Evolutionary conservation across 2,329 filamentous ascomycete species (phyloP).

Genomic region (Macrophomina pseudophaseolina): DNA sequence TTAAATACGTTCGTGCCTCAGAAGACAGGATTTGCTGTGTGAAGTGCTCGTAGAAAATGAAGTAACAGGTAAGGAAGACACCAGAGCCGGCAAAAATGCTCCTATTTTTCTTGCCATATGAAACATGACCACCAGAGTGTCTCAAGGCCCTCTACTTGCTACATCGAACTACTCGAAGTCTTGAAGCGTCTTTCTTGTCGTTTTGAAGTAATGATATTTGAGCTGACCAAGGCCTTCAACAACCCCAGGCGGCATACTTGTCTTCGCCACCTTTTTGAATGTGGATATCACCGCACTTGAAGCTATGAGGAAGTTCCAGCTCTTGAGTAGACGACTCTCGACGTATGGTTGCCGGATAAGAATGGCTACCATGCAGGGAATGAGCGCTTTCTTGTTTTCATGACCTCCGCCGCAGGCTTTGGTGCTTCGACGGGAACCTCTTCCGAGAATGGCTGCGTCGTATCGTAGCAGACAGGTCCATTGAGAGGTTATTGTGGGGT

Average conservation of each 20-base stretch:
- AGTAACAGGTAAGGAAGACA: conserved; percentile 18
- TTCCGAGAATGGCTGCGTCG: no score
- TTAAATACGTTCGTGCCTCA: conserved; percentile 20
- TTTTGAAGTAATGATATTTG: conserved; percentile 43
- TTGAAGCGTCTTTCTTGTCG: conserved; percentile 28
- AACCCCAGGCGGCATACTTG: conserved; percentile 38
- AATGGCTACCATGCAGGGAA: conserved; percentile 5
- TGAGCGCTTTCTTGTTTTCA: not conserved
- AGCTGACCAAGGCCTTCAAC: conserved; percentile 42
- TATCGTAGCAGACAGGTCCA: no score
- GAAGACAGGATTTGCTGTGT: conserved; percentile 28
- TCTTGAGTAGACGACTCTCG: conserved; percentile 23
- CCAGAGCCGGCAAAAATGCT: conserved; percentile 14
- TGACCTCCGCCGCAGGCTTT: no score
- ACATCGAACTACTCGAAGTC: conserved; percentile 39
- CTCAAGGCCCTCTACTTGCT: conserved; percentile 33
- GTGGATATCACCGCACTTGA: conserved; percentile 42
- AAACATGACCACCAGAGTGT: not conserved
- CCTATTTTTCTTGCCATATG: not conserved
- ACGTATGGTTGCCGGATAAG: conserved; percentile 24
- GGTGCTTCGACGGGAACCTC: no score
- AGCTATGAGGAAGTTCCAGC: conserved; percentile 30
- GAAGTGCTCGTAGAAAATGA: conserved; percentile 26
- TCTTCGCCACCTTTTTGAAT: conserved; percentile 40
- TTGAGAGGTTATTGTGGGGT: no score